These are phyloP conservation scores for Monascus ruber DNA, from an alignment of 2,329 filamentous ascomycete genomes.

Conservation along the genomic window DNA sequence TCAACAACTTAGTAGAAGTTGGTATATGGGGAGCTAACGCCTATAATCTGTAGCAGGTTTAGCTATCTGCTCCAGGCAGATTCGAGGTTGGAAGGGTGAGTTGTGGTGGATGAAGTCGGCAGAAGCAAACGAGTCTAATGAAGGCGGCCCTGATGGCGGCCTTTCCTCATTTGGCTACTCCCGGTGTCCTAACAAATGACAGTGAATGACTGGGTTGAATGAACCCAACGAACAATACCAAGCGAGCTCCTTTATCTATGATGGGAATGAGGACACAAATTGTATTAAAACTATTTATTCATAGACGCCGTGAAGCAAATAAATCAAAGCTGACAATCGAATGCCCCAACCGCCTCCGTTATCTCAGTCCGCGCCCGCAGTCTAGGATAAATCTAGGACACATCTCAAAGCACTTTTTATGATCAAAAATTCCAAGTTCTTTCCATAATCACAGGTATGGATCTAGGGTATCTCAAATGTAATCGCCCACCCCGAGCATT, in stretches of 20 bases:
- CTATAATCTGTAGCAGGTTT: constrained; percentile 1
- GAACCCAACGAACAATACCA: neutral
- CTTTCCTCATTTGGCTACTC: constrained; percentile 14
- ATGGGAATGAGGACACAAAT: too few species aligned
- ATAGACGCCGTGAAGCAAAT: too few species aligned
- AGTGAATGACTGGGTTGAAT: neutral
- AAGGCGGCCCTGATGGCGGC: constrained; percentile 2
- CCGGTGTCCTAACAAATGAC: neutral
- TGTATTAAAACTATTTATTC: too few species aligned
- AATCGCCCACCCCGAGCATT: constrained; percentile 9
- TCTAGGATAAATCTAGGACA: too few species aligned
- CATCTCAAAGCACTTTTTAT: too few species aligned
- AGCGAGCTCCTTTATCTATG: too few species aligned
- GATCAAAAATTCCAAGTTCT: too few species aligned
- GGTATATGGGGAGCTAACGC: constrained; percentile 4
- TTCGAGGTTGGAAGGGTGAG: constrained; percentile 5
- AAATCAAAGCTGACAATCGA: too few species aligned
- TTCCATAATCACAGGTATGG: neutral
- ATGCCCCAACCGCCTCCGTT: too few species aligned
- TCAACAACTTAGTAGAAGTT: constrained; percentile 1
- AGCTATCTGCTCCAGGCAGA: constrained; percentile 30
- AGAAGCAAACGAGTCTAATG: constrained; percentile 10
- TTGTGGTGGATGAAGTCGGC: neutral
- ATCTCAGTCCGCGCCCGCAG: too few species aligned
- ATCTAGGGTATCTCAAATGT: constrained; percentile 24